Conservation (phyloP, 1,284 basidiomycete species). For the Malassezia caprae region DNA sequence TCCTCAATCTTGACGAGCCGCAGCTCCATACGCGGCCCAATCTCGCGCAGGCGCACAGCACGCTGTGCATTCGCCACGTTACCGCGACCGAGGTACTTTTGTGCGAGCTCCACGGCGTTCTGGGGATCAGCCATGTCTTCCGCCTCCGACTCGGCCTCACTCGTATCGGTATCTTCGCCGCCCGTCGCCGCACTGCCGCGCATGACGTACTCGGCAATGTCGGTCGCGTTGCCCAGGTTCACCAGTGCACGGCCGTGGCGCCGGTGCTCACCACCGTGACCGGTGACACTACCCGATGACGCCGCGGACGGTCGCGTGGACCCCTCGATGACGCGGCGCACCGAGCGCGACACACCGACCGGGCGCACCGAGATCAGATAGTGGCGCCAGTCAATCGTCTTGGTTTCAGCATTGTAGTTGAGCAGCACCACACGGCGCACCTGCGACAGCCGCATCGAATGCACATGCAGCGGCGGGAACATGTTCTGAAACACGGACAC, state of each 20-base stretch:
- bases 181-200: constrained; percentile 60
- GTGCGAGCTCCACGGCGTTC: constrained; percentile 63
- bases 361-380: constrained; percentile 91
- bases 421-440: constrained; percentile 74
- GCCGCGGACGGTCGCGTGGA: constrained; percentile 44
- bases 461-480: constrained; percentile 73
- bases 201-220: constrained; percentile 90
- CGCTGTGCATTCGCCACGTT: constrained; percentile 81
- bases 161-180: constrained; percentile 57
- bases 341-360: constrained; percentile 80
- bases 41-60: constrained; percentile 82
- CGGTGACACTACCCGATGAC: constrained; percentile 13
- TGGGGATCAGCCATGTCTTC: constrained; percentile 64
- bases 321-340: constrained; percentile 78
- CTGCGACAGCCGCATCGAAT: constrained; percentile 49
- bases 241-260: constrained; percentile 51
- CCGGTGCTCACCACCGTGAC: constrained; percentile 9
- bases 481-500: constrained; percentile 80
- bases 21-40: constrained; percentile 90
- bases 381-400: constrained; percentile 85
- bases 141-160: constrained; percentile 61
- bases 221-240: constrained; percentile 76
- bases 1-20: constrained; percentile 86
- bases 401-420: constrained; percentile 75
- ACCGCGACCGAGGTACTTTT: constrained; percentile 86